phyloP scores from a whole-genome alignment of 73 alveolate genomes.

The Blepharisma japonicum region DNA sequence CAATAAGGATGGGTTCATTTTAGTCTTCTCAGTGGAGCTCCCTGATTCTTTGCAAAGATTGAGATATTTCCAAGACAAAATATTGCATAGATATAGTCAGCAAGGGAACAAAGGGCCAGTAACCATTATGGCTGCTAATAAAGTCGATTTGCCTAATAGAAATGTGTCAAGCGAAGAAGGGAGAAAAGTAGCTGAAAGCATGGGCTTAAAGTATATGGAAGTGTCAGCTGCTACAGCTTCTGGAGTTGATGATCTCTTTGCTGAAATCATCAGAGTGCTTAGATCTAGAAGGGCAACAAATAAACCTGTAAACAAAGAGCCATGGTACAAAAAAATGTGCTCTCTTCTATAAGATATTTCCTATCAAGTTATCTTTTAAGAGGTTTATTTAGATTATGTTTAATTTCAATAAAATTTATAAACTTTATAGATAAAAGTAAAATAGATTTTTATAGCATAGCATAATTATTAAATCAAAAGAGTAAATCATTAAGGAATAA shows the following conservation, averaged over 20 bases:
- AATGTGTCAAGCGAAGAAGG: conserved; percentile 18
- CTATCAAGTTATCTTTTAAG: too few relatives aligned
- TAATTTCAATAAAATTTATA: too few relatives aligned
- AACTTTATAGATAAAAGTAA: too few relatives aligned
- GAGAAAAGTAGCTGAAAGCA: conserved; percentile 11
- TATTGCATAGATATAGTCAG: neutral
- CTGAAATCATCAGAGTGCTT: neutral
- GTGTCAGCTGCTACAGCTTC: neutral
- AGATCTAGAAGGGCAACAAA: neutral
- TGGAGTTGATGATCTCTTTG: conserved; percentile 15
- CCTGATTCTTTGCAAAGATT: conserved; percentile 33
- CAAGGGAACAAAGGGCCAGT: conserved; percentile 23
- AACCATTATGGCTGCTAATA: conserved; percentile 21
- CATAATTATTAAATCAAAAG: too few relatives aligned
- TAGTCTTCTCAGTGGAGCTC: conserved; percentile 45
- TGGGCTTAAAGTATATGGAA: neutral
- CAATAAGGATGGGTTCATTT: conserved; percentile 44
- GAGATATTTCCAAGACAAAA: neutral
- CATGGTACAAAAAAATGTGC: too few relatives aligned
- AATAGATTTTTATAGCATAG: too few relatives aligned
- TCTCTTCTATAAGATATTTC: too few relatives aligned
- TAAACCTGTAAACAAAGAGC: neutral
- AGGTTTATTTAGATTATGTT: too few relatives aligned
- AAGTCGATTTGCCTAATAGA: conserved; percentile 23
- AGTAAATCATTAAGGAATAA: too few relatives aligned